These are phyloP conservation scores for Penicillium brasilianum DNA, from an alignment of 2,329 filamentous ascomycete genomes.

Conservation along the genomic window DNA sequence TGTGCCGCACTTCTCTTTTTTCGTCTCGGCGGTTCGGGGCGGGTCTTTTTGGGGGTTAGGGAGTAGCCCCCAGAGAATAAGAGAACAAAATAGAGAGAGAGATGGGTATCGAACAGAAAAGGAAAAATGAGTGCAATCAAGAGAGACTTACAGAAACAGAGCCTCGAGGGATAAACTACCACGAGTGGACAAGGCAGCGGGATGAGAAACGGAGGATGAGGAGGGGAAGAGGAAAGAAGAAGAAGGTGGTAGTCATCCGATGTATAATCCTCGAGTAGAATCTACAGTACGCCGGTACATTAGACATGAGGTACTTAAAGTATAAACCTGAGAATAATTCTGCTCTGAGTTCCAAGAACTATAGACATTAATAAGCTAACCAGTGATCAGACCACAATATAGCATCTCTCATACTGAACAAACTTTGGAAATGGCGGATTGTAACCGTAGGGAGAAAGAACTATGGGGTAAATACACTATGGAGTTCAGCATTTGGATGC, in stretches of 20 bases:
- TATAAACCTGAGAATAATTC: neutral
- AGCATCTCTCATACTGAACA: neutral
- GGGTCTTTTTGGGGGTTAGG: constrained; percentile 11
- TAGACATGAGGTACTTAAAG: neutral
- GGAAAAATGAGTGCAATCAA: neutral
- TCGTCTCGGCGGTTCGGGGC: constrained; percentile 21
- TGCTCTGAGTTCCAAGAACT: neutral
- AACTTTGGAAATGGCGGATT: neutral
- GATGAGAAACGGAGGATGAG: constrained; percentile 23
- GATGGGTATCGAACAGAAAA: neutral
- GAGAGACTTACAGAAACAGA: constrained; percentile 36
- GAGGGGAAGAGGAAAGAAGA: constrained; percentile 30
- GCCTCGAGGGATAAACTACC: constrained; percentile 36
- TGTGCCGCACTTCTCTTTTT: constrained; percentile 8
- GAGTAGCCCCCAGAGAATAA: neutral
- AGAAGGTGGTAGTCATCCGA: constrained; percentile 27
- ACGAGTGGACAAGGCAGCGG: constrained; percentile 43
- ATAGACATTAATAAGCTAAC: neutral
- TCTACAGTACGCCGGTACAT: neutral
- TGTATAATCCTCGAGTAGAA: constrained; percentile 1
- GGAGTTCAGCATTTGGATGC: neutral
- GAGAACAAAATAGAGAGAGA: constrained; percentile 5
- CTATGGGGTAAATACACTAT: neutral
- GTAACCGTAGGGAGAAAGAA: no score
- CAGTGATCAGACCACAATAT: neutral